These are phyloP conservation scores for Aspergillus tanneri DNA, from an alignment of 2,329 filamentous ascomycete genomes.

Conservation along the genomic window DNA sequence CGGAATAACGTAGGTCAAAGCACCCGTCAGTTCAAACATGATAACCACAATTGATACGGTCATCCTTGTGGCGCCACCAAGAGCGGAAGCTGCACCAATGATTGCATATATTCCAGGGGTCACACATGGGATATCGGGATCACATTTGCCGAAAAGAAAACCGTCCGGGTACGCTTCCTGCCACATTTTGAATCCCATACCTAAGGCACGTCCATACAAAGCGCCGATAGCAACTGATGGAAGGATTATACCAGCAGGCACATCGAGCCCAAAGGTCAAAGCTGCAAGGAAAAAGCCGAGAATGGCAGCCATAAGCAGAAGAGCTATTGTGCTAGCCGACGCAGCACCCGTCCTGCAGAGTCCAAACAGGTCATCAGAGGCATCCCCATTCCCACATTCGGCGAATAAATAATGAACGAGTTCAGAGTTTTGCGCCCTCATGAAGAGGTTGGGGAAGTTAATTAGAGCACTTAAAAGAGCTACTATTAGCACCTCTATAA, in stretches of 20 bases:
- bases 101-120: constrained; percentile 96
- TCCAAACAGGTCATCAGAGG: constrained; percentile 81
- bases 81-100: constrained; percentile 89
- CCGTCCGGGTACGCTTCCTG: constrained; percentile 75
- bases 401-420: constrained; percentile 89
- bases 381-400: constrained; percentile 68
- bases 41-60: constrained; percentile 98
- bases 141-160: constrained; percentile 75
- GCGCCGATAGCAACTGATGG: constrained; percentile 96
- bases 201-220: constrained; percentile 81
- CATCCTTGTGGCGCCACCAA: constrained; percentile 91
- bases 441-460: constrained; percentile 95
- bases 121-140: constrained; percentile 82
- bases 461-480: constrained; percentile 80
- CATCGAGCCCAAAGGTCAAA: constrained; percentile 88
- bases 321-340: constrained; percentile 75
- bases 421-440: constrained; percentile 88
- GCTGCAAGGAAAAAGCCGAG: constrained; percentile 82
- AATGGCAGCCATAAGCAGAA: constrained; percentile 77
- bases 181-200: constrained; percentile 85
- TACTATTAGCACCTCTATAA: constrained; percentile 76
- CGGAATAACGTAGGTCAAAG: constrained; percentile 90
- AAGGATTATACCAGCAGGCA: constrained; percentile 92
- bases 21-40: constrained; percentile 97
- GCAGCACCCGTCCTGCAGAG: constrained; percentile 85